Percentiles rank a stretch among this genome's conserved stretches.
These are phyloP conservation scores for Smittium culicis DNA, from an alignment of 371 early-diverging fungal species.

Conservation along the genomic window DNA sequence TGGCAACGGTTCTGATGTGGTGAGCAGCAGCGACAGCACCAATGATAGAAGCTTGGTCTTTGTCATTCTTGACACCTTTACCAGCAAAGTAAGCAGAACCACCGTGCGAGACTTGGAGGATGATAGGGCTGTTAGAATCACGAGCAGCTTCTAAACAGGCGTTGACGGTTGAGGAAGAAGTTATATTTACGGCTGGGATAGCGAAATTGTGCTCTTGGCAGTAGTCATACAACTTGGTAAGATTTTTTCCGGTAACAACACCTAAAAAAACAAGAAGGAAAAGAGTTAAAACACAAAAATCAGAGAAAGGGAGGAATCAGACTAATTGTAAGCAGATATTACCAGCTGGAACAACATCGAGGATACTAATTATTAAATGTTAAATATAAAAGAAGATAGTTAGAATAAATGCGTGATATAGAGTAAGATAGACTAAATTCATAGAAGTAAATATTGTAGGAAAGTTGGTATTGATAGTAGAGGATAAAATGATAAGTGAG, in stretches of 20 bases:
- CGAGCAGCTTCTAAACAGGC: constrained; percentile 84
- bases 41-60: constrained; percentile 70
- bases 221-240: constrained; percentile 70
- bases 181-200: constrained; percentile 89
- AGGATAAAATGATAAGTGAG: too few species aligned
- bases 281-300: too few species aligned
- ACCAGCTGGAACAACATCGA: too few species aligned
- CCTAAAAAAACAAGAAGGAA: constrained; percentile 74
- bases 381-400: too few species aligned
- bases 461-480: too few species aligned
- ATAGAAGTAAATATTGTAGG: too few species aligned
- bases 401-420: too few species aligned
- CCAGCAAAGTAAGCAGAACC: constrained; percentile 79
- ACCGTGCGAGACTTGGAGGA: constrained; percentile 86
- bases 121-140: constrained; percentile 73
- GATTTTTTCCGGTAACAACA: constrained; percentile 76
- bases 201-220: constrained; percentile 70
- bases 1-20: constrained; percentile 69
- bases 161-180: constrained; percentile 77
- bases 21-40: constrained; percentile 84
- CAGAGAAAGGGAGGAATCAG: too few species aligned
- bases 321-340: too few species aligned
- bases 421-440: too few species aligned
- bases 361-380: too few species aligned
- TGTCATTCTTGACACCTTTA: constrained; percentile 74